Evolutionary conservation across 2,329 filamentous ascomycete genomes (phyloP), one percentile per base, ranked within the genome.

Genomic region (Cladophialophora psammophila): DNA sequence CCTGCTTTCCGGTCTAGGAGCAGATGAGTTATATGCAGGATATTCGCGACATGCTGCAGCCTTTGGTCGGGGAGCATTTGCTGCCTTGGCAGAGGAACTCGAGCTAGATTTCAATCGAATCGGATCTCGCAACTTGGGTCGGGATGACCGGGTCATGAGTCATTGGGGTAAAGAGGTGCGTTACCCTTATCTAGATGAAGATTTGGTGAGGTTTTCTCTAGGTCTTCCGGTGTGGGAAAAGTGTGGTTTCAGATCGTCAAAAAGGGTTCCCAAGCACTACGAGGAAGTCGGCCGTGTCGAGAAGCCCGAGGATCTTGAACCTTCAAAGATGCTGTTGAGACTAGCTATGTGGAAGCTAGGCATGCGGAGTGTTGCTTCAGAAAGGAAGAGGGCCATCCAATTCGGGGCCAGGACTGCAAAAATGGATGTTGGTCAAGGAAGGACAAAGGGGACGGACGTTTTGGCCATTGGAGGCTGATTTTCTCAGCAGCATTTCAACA

Each of bases 1-100:
- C 0, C 85, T 99, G 1, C 83, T 99, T 0, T 98, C 95, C 0
- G 96, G 95, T 0, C 86, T 99, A 1, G 95, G 96, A 1, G 96
- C 96, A 1, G 95, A 99, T 75, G 95, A 99, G 79, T 86, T 99
- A 1, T 98, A 99, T 76, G 95, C 92, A 15, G 95, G 95, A 7
- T 99, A 99, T 76, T 89, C 88, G 9, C 88, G 96, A 7, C 95
- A 99, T 74, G 86, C 88, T 2, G 87, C 88, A 3, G 93, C 94
- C 0, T 97, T 91, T 75, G 81, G 84, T 6, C 86, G 90, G 7
- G 80, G 81, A 18, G 91, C 92, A 0, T 93, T 92, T 72, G 68
- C 80, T 0, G 92, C 90, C 0, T 85, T 99, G 1, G 80, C 94
- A 4, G 87, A 92, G 1, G 94, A 99, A 78, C 86, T 99, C 5